Evolutionary conservation across 257 asterid genomes (phyloP).

Genomic region (Echium plantagineum): DNA sequence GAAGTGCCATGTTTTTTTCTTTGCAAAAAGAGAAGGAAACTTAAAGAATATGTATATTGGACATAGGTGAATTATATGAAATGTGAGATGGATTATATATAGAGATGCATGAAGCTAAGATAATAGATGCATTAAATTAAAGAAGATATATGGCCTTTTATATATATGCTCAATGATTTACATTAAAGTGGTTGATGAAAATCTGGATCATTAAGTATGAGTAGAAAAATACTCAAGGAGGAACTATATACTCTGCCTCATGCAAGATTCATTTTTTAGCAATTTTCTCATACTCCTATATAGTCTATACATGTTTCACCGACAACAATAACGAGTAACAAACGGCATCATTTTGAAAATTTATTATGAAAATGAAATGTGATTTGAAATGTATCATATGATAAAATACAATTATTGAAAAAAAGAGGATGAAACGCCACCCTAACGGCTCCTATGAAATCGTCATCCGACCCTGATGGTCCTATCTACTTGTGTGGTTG

Average conservation of each 20-base stretch:
- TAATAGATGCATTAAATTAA: slow-evolving; percentile 8
- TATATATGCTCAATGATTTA: slow-evolving; percentile 18
- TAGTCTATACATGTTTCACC: too few species aligned
- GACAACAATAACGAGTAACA: too few species aligned
- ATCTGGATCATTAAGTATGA: background rate
- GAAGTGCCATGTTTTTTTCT: slow-evolving; percentile 24
- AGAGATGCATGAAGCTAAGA: slow-evolving; percentile 6
- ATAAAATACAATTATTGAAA: too few species aligned
- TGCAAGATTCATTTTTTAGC: background rate
- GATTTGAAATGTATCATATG: too few species aligned
- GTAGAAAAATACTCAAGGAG: background rate
- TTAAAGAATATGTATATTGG: slow-evolving; percentile 5
- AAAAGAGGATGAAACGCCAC: too few species aligned
- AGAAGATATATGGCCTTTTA: slow-evolving; percentile 17
- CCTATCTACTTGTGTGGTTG: too few species aligned
- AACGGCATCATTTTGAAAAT: too few species aligned
- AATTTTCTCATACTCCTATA: too few species aligned
- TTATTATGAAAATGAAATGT: too few species aligned
- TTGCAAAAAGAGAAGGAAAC: background rate
- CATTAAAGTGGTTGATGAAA: background rate
- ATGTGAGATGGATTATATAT: slow-evolving; percentile 18
- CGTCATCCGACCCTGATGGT: too few species aligned
- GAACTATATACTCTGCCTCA: background rate
- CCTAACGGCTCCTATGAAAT: too few species aligned
- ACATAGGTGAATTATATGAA: slow-evolving; percentile 4